phyloP scores from a whole-genome alignment of 1,284 basidiomycete species.

The Inonotus hispidus region DNA sequence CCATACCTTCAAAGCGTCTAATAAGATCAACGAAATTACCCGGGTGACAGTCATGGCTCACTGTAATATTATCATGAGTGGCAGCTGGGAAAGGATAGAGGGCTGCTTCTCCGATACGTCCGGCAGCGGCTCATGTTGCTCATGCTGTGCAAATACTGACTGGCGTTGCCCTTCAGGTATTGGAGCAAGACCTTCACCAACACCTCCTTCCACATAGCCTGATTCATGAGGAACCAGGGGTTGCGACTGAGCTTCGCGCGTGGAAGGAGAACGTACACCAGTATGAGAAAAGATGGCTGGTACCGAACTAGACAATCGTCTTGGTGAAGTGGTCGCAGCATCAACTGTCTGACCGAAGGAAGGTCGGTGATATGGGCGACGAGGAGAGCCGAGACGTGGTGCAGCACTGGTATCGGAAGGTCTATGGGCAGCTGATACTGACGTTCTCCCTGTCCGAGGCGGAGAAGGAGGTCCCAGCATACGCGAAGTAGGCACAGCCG shows the following conservation, averaged over 20 bases:
- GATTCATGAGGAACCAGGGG: conserved; percentile 33
- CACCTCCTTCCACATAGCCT: conserved; percentile 31
- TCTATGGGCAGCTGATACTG: conserved; percentile 28
- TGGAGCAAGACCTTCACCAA: conserved; percentile 41
- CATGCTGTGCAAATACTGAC: conserved; percentile 16
- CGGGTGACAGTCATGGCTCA: background rate
- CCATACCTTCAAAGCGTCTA: conserved; percentile 44
- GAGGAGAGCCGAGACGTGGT: conserved; percentile 15
- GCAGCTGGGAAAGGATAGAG: conserved; percentile 60
- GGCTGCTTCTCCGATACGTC: conserved; percentile 45
- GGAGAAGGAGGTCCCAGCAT: conserved; percentile 11
- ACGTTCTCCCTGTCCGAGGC: conserved; percentile 29
- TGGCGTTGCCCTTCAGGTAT: conserved; percentile 42
- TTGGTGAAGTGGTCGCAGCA: conserved; percentile 26
- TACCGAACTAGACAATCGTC: conserved; percentile 46
- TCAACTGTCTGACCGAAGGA: conserved; percentile 15
- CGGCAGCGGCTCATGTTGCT: conserved; percentile 20
- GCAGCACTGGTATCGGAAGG: conserved; percentile 27
- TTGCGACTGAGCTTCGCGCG: conserved; percentile 38
- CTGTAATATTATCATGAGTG: conserved; percentile 67
- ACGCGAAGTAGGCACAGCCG: background rate
- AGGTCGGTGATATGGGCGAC: conserved; percentile 28
- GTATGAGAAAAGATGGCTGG: conserved; percentile 78
- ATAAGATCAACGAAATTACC: background rate
- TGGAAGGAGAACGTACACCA: conserved; percentile 68